Base-by-base conservation (phyloP, 1,139 yeast species). In the Geotrichum bryndzae region DNA sequence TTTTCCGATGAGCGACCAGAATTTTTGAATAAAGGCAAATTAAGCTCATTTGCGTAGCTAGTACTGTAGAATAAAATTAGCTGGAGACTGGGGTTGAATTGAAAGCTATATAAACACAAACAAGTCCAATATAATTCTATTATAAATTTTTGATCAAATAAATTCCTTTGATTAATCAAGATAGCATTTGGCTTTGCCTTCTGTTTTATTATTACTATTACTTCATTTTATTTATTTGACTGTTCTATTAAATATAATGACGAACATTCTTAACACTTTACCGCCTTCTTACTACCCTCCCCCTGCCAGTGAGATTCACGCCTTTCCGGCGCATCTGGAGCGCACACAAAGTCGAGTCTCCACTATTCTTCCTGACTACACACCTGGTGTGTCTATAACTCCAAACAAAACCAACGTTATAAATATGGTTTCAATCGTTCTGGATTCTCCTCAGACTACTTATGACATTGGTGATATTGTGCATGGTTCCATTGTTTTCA, bases 241-340 rank as follows among this genome's bases (percentile, higher is more conserved):
- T 29, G 33, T 45, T 18, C 27, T 2, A 23, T 5, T 41, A 15
- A 41, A n/a, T 10, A 41, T 23, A 51, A 41, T 46, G 4, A 23
- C 22, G 48, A 48, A 8, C n/a, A 48, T 51, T 38, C 35, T 22
- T 4, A 41, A 54, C 29, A 25, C 33, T 52, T 51, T 29, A 48
- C 61, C 61, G 11, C 61, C 61, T 4, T 48, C 59, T 18, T 59
- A 59, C 31, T 33, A 35, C n/a, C 61, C 61, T 22, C 61, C 61
- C 10, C 22, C 52, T 3, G 58, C 61, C n/a, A 22, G 48, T 38
- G 54, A 56, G 18, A 59, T 59, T 10, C 33, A 56, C 23, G 58
- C 61, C 4, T 59, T 59, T 33, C 61, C 61, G 6, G 41, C 35
- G 13, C 31, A 33, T 18, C 41, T 54, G 5, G 48, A 33, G 25